Base-by-base conservation (phyloP, 805 yeast genomes). In the Starmerella gropengiesseri region DNA sequence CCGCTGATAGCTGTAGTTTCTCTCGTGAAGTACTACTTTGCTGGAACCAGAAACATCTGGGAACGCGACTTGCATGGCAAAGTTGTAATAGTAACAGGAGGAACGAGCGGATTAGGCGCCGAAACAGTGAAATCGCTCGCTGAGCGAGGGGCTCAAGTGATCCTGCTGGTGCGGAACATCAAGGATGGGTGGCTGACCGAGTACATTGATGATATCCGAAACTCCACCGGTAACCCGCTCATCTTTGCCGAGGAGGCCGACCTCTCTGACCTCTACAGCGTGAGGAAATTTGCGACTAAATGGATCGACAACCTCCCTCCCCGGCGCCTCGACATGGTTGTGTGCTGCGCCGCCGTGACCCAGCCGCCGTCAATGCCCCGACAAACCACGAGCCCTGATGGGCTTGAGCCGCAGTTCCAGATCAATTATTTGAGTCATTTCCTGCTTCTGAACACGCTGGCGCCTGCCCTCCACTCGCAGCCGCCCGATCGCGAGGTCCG, bases 401-500 rank as follows among this genome's bases (percentile, higher is more conserved):
- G 96, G 1, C 70, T 86, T 9, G 99, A 91, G 60, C 59, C 71
- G 31, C 97, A 91, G 58, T 71, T 81, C 47, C 94, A 85, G 2
- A 69, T 80, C 27, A 91, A 89, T 61, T 91, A 81, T 57, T 70
- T 78, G 28, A 81, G 81, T 7, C 87, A 85, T 54, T 83, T 65
- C 61, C 96, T 87, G 60, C 66, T 91, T 20, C 66, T 91, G 43
- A 81, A 83, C 2, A 64, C 91, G 22, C 59, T 91, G 41, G 73
- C 77, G n/a, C 97, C 97, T 0, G 73, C 91, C 8, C 66, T 91
- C 41, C 76, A 81, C 50, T 78, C 77, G 2, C 99, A 91, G 63
- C 93, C 96, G 2, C 84, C 95, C 0, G 97, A 87, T 61, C 71
- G 99, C 51, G 97, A 87, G 56, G 95, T 91, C 2, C 67, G 96